Evolutionary conservation across 257 asterid genomes (phyloP).

Genomic region (Catharanthus roseus): DNA sequence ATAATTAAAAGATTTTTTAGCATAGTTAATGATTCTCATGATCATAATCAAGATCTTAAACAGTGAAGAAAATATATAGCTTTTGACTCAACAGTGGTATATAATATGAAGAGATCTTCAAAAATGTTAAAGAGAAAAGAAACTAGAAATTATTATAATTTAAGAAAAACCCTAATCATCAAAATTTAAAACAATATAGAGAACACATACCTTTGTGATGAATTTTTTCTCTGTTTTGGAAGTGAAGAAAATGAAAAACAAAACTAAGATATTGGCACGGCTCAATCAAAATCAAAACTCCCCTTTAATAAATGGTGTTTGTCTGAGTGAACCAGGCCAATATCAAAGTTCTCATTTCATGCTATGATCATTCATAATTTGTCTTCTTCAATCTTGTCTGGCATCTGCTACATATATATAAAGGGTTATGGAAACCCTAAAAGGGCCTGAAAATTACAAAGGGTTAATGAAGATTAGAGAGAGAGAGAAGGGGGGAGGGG

Average conservation of each 20-base stretch:
- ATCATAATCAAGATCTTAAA: no score
- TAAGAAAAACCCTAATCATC: neutral
- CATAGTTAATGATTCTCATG: no score
- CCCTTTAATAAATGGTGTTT: neutral
- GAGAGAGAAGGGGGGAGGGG: neutral
- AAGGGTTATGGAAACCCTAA: neutral
- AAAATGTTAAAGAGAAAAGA: no score
- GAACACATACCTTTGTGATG: neutral
- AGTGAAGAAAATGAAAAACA: conserved; percentile 27
- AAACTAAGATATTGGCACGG: conserved; percentile 49
- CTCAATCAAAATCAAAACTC: conserved; percentile 40
- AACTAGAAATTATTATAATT: neutral
- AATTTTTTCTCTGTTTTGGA: neutral
- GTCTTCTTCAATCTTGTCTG: neutral
- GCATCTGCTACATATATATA: neutral
- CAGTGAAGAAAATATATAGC: no score
- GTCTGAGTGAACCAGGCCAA: conserved; percentile 54
- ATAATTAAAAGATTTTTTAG: no score
- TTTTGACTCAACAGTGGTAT: no score
- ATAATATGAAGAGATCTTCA: neutral
- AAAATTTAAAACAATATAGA: neutral
- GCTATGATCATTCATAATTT: neutral
- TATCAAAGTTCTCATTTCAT: conserved; percentile 36
- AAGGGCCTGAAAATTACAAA: neutral
- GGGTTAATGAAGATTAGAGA: neutral